Conservation (phyloP, 495 filamentous ascomycete species). For the Lasiosphaeria miniovina region DNA sequence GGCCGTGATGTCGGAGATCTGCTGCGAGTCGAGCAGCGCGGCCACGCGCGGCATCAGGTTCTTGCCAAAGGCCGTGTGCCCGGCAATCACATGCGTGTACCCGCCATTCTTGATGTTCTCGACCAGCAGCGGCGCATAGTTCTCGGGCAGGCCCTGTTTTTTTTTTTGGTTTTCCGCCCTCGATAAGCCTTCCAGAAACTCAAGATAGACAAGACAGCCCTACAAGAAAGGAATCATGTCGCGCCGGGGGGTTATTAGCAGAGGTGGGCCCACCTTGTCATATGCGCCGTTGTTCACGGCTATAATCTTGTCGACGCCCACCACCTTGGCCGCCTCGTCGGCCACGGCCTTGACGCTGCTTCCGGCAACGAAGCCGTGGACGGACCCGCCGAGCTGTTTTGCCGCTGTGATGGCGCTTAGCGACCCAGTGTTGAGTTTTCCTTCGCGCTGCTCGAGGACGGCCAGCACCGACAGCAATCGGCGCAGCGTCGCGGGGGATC, state of each 20-base stretch:
- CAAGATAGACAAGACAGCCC: neutral
- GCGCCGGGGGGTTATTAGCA: neutral
- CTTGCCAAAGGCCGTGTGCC: conserved; percentile 96
- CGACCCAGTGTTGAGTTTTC: conserved; percentile 77
- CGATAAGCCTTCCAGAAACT: neutral
- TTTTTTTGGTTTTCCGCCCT: neutral
- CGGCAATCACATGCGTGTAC: conserved; percentile 85
- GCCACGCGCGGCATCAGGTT: conserved; percentile 90
- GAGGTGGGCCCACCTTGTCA: conserved; percentile 64
- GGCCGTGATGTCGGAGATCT: conserved; percentile 84
- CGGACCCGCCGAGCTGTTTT: conserved; percentile 75
- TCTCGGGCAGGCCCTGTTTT: conserved; percentile 84
- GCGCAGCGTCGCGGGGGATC: conserved; percentile 48
- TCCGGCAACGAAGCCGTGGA: conserved; percentile 89
- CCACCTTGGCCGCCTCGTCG: conserved; percentile 81
- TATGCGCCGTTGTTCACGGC: conserved; percentile 85
- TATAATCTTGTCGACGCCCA: conserved; percentile 87
- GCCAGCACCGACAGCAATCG: conserved; percentile 85
- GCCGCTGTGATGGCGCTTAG: conserved; percentile 85
- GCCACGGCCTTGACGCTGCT: conserved; percentile 74
- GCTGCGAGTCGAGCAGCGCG: conserved; percentile 88
- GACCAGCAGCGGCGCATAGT: conserved; percentile 85
- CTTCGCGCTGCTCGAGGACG: conserved; percentile 89
- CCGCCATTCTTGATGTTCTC: conserved; percentile 94
- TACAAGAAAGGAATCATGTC: neutral